These are phyloP conservation scores for Nakaseomyces bracarensis DNA, from an alignment of 1,139 yeast species.

Conservation along the genomic window DNA sequence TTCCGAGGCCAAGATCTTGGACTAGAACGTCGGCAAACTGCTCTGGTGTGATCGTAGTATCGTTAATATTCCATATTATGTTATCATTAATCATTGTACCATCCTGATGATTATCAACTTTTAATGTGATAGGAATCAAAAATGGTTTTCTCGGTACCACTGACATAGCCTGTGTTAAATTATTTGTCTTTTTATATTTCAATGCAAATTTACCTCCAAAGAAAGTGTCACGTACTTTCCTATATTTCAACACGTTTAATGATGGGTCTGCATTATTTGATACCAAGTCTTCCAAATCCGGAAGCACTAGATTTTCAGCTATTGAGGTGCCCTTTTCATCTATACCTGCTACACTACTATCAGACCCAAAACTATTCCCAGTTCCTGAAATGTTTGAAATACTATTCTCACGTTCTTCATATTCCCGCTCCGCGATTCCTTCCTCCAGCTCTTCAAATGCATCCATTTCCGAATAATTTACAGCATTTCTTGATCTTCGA, in stretches of 20 bases:
- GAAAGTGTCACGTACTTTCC: slow-evolving; percentile 30
- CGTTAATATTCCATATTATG: slow-evolving; percentile 86
- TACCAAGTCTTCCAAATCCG: slow-evolving; percentile 28
- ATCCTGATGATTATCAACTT: slow-evolving; percentile 50
- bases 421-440: slow-evolving; percentile 7
- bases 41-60: slow-evolving; percentile 69
- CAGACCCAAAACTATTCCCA: slow-evolving; percentile 9
- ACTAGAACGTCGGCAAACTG: slow-evolving; percentile 74
- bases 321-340: neutral
- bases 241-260: slow-evolving; percentile 27
- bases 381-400: slow-evolving; percentile 8
- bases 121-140: slow-evolving; percentile 72
- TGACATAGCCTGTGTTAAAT: neutral
- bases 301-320: slow-evolving; percentile 12
- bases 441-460: slow-evolving; percentile 24
- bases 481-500: slow-evolving; percentile 58
- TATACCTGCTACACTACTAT: neutral
- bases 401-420: slow-evolving; percentile 23
- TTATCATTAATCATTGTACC: slow-evolving; percentile 63
- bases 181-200: slow-evolving; percentile 21
- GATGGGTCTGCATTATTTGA: slow-evolving; percentile 16
- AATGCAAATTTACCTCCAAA: slow-evolving; percentile 29
- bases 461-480: slow-evolving; percentile 84
- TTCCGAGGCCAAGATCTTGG: slow-evolving; percentile 74
- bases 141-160: slow-evolving; percentile 24